Base-by-base conservation (phyloP, 1,139 yeast genomes). In the Candida albicans region DNA sequence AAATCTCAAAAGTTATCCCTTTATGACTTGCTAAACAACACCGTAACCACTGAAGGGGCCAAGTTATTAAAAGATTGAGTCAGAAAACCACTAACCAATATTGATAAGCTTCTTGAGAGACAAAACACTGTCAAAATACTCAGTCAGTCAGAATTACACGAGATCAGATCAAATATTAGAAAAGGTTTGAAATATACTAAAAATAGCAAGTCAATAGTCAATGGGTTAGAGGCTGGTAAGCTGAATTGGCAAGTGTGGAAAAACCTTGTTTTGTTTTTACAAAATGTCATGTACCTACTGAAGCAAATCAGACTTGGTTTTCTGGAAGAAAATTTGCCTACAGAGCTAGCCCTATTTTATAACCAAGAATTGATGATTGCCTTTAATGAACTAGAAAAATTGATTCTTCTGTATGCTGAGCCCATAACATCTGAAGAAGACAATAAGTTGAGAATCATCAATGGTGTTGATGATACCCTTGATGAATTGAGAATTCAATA, bases 401-500 rank as follows among this genome's bases (percentile, higher is more conserved):
- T 45, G 22, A 37, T 49, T 38, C 42, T 33, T 53, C 57, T 48
- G 10, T 54, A 59, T 1, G 61, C 74, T 29, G 75, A 73, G 46
- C 57, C 69, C 42, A 69, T 62, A 8, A 44, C 54, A 3, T 65
- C 75, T 1, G 49, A 52, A 2, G 64, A 61, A n/a, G 54, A 56
- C n/a, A 59, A 64, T 6, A 54, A 57, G 13, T 50, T 68, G 1
- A 55, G 56, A 3, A 60, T 74, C 5, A 51, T 50, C 27, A 61
- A 59, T 28, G 64, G 63, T 0, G 50, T 68, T 2, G 64, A 68
- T 49, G 36, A 45, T 2, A 52, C 57, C 8, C 53, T 73, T 5
- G 77, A 73, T 49, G 46, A 55, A 3, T 56, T 61, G 30, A 61
- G 61, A 39, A 44, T 48, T 3, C 55, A 55, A 9, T 73, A 71